Evolutionary conservation across 2,329 filamentous ascomycete genomes (phyloP).

Genomic region (Fusarium xyrophilum): DNA sequence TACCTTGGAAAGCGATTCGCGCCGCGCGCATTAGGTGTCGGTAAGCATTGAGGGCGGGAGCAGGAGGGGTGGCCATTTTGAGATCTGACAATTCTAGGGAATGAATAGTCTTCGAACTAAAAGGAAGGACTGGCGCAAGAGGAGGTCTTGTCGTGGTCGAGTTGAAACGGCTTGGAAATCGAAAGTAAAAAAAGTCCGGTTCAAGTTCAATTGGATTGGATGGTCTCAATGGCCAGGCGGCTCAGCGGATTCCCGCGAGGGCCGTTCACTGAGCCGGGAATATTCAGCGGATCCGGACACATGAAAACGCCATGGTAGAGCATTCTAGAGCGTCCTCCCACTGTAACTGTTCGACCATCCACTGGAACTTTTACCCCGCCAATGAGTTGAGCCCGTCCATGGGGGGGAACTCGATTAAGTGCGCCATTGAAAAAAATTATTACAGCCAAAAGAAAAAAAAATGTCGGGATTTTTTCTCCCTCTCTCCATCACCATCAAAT

Average conservation of each 20-base stretch:
- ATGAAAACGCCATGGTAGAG: neutral
- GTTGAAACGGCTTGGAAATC: slow-evolving; percentile 7
- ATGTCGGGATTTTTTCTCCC: slow-evolving; percentile 16
- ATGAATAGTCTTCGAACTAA: too few species aligned
- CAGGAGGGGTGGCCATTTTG: slow-evolving; percentile 42
- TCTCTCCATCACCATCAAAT: slow-evolving; percentile 31
- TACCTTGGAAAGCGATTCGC: slow-evolving; percentile 83
- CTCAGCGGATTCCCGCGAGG: neutral
- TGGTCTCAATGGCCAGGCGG: neutral
- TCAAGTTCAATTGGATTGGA: neutral
- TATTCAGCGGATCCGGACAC: neutral
- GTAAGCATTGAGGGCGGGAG: slow-evolving; percentile 77
- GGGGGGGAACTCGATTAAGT: slow-evolving; percentile 34
- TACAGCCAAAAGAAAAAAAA: slow-evolving; percentile 29
- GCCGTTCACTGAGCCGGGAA: neutral
- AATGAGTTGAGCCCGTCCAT: slow-evolving; percentile 21
- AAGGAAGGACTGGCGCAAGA: neutral
- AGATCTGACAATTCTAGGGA: neutral
- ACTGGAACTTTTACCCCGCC: slow-evolving; percentile 37
- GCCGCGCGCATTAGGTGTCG: slow-evolving; percentile 81
- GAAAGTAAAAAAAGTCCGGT: slow-evolving; percentile 21
- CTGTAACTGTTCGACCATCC: slow-evolving; percentile 7
- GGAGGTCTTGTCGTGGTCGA: neutral
- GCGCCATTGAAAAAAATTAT: slow-evolving; percentile 27
- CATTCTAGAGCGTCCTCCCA: neutral